Base-by-base conservation (phyloP, 345 rosid species). In the Cardamine resedifolia region DNA sequence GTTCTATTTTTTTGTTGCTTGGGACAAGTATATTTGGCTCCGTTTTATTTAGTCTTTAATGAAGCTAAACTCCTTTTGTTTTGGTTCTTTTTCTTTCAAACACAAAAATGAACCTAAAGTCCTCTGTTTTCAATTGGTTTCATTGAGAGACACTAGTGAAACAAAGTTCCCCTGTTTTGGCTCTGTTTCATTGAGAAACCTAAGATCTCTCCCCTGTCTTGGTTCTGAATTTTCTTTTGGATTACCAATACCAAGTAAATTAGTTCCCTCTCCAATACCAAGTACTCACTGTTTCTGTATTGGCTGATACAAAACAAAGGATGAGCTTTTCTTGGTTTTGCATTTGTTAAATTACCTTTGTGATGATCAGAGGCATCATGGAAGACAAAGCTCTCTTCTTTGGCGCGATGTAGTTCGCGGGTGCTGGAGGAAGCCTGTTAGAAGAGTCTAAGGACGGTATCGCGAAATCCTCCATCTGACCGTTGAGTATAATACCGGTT, bases 401-500 rank as follows among this genome's bases (percentile, higher is more conserved):
- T 41, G 47, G 47, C 47, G 1, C 47, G 8, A 41, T 41, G 47
- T 15, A 41, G 15, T 41, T 41, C 3, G 47, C 18, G 18, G 47
- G 19, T 1, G 47, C 47, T 41, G 47, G 47, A 41, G 47, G 47
- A 8, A 41, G 47, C 3, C 47, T 41, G 15, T 41, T 41, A 41
- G 19, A 41, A 41, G 47, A 41, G 18, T 41, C 47, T 15, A 41
- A 41, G 8, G 47, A 41, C 2, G 19, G 47, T 15, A 41, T 41
- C 7, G 45, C 0, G 19, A 15, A 15, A 41, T 41, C 19, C 18
- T 41, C 47, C 98, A 92, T 92, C 71, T 92, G 92, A 39, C 87
- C 73, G 51, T 92, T 92, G 16, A 92, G 79, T 68, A 88, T 79
- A 28, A 90, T 83, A 11, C 96, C 96, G 0, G 96, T 88, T 4